Conservation (phyloP, 169 alveolate species). For the Eimeria falciformis region DNA sequence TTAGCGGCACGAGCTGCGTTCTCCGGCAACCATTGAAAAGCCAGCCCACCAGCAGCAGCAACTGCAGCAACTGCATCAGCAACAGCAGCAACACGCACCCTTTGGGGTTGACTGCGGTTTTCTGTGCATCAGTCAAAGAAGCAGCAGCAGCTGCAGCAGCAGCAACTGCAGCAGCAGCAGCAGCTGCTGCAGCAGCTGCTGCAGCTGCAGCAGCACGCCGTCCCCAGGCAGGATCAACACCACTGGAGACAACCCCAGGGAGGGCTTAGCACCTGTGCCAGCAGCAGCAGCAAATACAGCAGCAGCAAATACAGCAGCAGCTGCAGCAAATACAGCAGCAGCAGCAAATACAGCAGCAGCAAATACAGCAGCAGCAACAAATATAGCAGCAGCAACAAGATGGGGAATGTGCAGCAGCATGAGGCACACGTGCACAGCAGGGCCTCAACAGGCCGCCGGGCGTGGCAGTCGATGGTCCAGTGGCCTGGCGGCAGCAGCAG, state of each 20-base stretch:
- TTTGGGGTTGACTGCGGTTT: background rate
- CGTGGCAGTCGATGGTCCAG: too few species aligned
- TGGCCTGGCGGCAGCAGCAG: background rate
- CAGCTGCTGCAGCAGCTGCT: background rate
- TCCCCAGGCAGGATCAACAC: too few species aligned
- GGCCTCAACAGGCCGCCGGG: too few species aligned
- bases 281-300: too few species aligned
- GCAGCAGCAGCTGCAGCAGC: background rate
- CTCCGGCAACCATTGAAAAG: background rate
- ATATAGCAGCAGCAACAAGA: background rate
- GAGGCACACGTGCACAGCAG: background rate
- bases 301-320: too few species aligned
- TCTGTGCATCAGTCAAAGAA: background rate
- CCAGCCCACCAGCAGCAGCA: background rate
- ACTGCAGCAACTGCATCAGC: background rate
- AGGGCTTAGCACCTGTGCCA: too few species aligned
- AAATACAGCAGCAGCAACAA: background rate
- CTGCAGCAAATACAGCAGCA: too few species aligned
- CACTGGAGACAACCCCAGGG: too few species aligned
- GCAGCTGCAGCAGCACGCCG: too few species aligned
- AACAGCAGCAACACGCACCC: background rate
- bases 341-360: background rate
- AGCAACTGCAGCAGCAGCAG: background rate
- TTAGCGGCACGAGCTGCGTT: background rate
- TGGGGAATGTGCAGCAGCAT: too few species aligned